Conservation (phyloP, 2,329 filamentous ascomycete species). For the Endocalyx cinctus region DNA sequence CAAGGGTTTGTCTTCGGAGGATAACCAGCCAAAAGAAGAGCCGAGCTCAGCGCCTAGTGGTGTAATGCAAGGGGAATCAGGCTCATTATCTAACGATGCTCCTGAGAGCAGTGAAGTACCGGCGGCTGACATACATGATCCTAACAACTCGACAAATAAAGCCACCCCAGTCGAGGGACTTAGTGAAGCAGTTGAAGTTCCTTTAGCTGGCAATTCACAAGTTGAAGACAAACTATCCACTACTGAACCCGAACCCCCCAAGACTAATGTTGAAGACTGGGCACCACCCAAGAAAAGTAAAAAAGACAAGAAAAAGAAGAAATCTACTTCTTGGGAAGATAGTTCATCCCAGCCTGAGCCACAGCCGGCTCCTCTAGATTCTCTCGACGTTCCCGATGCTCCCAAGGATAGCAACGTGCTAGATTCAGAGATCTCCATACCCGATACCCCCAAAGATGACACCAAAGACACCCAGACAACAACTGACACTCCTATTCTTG, state of each 20-base stretch:
- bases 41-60: no score
- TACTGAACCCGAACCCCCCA: neutral
- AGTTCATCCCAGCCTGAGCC: slow-evolving; percentile 4
- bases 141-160: neutral
- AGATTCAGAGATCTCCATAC: no score
- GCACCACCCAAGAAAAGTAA: slow-evolving; percentile 26
- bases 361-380: neutral
- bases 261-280: slow-evolving; percentile 10
- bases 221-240: neutral
- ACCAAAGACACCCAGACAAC: neutral
- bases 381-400: neutral
- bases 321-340: slow-evolving; percentile 7
- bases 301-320: slow-evolving; percentile 30
- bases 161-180: slow-evolving; percentile 1
- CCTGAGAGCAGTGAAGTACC: no score
- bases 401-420: no score
- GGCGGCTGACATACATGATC: no score
- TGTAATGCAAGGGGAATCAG: no score
- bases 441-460: no score
- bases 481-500: no score
- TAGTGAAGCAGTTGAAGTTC: no score
- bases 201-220: slow-evolving; percentile 6
- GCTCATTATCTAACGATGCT: no score
- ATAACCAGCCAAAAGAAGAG: no score
- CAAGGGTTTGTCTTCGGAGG: no score